A percentile compares a stretch with the other conserved stretches of the same genome.
Evolutionary conservation across 192 early-diverging fungal genomes (phyloP).

Genomic region (Spinellus fusiger): DNA sequence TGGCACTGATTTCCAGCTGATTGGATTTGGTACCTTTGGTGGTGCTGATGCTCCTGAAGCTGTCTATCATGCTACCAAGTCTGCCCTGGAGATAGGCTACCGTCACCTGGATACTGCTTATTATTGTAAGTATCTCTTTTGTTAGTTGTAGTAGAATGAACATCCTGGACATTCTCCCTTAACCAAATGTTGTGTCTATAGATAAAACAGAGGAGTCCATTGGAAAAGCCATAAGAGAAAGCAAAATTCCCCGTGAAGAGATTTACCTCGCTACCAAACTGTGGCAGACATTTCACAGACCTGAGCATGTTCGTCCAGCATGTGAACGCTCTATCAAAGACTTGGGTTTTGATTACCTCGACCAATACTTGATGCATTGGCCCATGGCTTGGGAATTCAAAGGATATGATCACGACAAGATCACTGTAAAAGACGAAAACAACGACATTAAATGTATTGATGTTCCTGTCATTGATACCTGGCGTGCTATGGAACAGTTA

Average conservation of each 20-base stretch:
- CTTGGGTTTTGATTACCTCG: slow-evolving; percentile 70
- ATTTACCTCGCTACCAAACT: slow-evolving; percentile 65
- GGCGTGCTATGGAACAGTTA: slow-evolving; percentile 73
- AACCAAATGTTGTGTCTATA: not conserved
- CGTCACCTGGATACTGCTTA: slow-evolving; percentile 26
- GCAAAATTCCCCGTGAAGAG: slow-evolving; percentile 48
- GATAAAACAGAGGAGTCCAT: slow-evolving; percentile 65
- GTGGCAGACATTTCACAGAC: slow-evolving; percentile 41
- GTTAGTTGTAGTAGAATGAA: too few relatives aligned
- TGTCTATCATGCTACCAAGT: too few relatives aligned
- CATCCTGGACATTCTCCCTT: not conserved
- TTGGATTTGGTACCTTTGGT: too few relatives aligned
- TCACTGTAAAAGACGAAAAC: not conserved
- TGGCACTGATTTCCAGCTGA: too few relatives aligned
- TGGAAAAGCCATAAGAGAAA: slow-evolving; percentile 51
- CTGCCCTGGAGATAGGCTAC: too few relatives aligned
- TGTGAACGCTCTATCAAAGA: slow-evolving; percentile 60
- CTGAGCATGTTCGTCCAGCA: slow-evolving; percentile 55
- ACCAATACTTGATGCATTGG: slow-evolving; percentile 85
- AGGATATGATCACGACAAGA: slow-evolving; percentile 26
- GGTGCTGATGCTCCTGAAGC: too few relatives aligned
- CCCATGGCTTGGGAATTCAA: slow-evolving; percentile 53
- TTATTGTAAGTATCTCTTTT: not conserved
- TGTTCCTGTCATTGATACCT: slow-evolving; percentile 56
- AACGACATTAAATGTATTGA: slow-evolving; percentile 28